Evolutionary conservation across 1,139 yeast genomes (phyloP).

Genomic region (Hanseniaspora gamundiae): DNA sequence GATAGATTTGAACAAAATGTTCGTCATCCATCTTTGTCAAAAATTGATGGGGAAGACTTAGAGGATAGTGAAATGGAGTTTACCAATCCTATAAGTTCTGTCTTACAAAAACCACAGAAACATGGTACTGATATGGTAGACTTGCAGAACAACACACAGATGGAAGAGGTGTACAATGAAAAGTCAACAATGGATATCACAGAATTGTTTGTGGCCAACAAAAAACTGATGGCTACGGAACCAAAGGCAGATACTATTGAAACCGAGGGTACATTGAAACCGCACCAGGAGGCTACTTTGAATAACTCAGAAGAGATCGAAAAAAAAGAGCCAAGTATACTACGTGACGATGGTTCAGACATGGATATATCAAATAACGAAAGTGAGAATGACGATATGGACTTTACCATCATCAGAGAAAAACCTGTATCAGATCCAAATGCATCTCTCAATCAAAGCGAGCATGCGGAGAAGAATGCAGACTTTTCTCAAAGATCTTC

Average conservation of each 20-base stretch:
- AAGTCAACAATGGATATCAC: background rate
- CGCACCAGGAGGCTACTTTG: no score
- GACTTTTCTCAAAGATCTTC: no score
- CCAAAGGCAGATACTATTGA: no score
- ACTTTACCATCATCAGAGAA: constrained; percentile 14
- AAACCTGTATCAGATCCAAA: background rate
- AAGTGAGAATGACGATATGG: constrained; percentile 12
- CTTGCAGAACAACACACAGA: background rate
- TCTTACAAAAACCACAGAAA: background rate
- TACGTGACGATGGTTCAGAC: background rate
- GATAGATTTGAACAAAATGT: no score
- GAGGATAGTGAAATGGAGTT: constrained; percentile 1
- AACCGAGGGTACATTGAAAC: no score
- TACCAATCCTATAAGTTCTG: background rate
- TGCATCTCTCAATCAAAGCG: background rate
- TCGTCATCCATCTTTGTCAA: no score
- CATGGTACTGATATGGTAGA: background rate
- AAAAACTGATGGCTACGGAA: no score
- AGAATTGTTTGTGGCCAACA: no score
- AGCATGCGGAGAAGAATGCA: no score
- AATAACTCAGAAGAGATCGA: no score
- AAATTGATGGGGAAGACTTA: background rate
- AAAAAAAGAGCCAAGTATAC: background rate
- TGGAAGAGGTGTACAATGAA: background rate
- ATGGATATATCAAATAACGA: background rate